Evolutionary conservation across 2,329 filamentous ascomycete species (phyloP).

Genomic region (Pseudocercospora crystallina): DNA sequence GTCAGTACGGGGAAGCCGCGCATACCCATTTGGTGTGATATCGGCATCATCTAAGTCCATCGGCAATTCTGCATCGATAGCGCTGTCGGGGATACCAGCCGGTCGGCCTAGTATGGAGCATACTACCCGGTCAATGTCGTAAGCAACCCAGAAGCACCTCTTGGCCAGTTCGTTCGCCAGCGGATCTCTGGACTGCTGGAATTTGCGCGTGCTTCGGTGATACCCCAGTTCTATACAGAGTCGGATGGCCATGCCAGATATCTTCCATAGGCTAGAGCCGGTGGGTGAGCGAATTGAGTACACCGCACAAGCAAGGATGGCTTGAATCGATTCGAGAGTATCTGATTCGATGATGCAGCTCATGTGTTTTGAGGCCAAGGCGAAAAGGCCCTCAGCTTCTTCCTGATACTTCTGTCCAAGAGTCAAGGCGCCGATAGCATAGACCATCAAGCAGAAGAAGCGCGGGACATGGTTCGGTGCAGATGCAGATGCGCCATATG

Average conservation of each 20-base stretch:
- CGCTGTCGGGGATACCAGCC: slow-evolving; percentile 28
- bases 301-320: slow-evolving; percentile 29
- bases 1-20: not conserved
- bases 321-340: slow-evolving; percentile 29
- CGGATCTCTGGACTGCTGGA: slow-evolving; percentile 12
- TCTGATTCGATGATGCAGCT: slow-evolving; percentile 26
- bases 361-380: slow-evolving; percentile 20
- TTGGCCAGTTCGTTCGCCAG: slow-evolving; percentile 34
- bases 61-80: slow-evolving; percentile 31
- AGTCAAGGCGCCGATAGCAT: slow-evolving; percentile 28
- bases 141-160: slow-evolving; percentile 37
- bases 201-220: slow-evolving; percentile 31
- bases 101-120: slow-evolving; percentile 36
- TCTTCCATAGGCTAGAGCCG: slow-evolving; percentile 34
- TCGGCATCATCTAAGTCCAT: slow-evolving; percentile 15
- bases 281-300: slow-evolving; percentile 30
- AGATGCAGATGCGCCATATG: slow-evolving; percentile 14
- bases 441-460: slow-evolving; percentile 24
- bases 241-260: slow-evolving; percentile 38
- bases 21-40: not conserved
- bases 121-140: slow-evolving; percentile 36
- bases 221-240: slow-evolving; percentile 40
- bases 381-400: slow-evolving; percentile 21
- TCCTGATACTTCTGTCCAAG: slow-evolving; percentile 16
- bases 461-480: too few relatives aligned